These are phyloP conservation scores for Gossypium turneri DNA, from an alignment of 345 rosid genomes.

Conservation along the genomic window DNA sequence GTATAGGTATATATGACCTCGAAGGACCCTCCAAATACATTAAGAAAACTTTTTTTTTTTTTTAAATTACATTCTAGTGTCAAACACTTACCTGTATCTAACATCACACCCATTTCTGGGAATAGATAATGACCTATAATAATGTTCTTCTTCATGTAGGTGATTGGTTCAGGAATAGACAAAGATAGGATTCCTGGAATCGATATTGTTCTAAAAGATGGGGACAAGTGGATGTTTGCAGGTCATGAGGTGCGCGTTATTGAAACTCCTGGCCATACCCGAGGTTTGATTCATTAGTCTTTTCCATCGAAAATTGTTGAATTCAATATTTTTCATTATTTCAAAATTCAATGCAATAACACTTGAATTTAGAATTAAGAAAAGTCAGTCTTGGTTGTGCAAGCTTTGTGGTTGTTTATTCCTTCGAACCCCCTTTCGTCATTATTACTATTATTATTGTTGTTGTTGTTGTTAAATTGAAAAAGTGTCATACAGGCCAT, in stretches of 20 bases:
- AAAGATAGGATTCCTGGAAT: conserved; percentile 84
- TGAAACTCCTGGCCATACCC: conserved; percentile 94
- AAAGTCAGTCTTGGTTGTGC: background rate
- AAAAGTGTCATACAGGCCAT: conserved; percentile 54
- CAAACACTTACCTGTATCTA: background rate
- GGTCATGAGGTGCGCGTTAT: conserved; percentile 88
- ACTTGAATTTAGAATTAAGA: background rate
- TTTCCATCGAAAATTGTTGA: conserved; percentile 1
- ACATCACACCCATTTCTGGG: background rate
- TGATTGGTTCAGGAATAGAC: conserved; percentile 83
- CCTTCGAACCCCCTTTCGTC: background rate
- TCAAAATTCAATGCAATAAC: background rate
- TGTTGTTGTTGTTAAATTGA: background rate
- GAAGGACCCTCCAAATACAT: background rate
- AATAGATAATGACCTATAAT: background rate
- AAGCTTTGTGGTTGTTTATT: background rate
- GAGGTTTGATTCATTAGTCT: conserved; percentile 47
- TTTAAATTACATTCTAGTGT: background rate
- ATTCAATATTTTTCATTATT: background rate
- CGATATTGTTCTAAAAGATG: conserved; percentile 77
- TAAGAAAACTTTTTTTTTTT: background rate
- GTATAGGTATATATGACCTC: background rate
- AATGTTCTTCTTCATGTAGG: conserved; percentile 41
- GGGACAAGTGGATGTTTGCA: conserved; percentile 98
- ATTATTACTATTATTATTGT: background rate